phyloP scores from a whole-genome alignment of 1,284 basidiomycete species.

The Ceratobasidium theobromae region DNA sequence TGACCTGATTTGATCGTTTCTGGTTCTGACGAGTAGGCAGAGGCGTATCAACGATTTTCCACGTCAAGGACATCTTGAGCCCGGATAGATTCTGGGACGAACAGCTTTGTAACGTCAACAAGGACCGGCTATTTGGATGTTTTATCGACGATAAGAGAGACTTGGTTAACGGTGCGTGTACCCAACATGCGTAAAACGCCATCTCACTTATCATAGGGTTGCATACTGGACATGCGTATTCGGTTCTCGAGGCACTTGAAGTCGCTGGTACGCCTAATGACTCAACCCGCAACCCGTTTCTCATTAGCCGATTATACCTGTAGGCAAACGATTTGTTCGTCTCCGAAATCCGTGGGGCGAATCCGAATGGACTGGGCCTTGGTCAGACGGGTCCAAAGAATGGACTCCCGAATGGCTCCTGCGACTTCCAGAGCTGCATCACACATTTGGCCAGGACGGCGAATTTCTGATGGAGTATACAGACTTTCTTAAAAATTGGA shows the following conservation, averaged over 20 bases:
- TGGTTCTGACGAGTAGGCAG: not conserved
- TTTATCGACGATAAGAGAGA: constrained; percentile 30
- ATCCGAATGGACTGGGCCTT: constrained; percentile 42
- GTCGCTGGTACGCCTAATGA: not conserved
- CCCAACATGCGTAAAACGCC: not conserved
- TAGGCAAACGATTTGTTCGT: constrained; percentile 34
- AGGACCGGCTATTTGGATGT: constrained; percentile 37
- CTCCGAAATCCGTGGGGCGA: constrained; percentile 54
- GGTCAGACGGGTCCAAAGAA: constrained; percentile 36
- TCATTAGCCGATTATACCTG: not conserved
- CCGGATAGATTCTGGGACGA: constrained; percentile 36
- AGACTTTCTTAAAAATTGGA: constrained; percentile 31
- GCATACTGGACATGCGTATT: constrained; percentile 33
- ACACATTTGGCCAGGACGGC: constrained; percentile 37
- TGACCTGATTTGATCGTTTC: not conserved
- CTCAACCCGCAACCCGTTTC: not conserved
- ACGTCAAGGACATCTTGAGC: constrained; percentile 36
- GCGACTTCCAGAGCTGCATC: constrained; percentile 31
- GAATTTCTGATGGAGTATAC: constrained; percentile 37
- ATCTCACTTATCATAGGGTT: constrained; percentile 3
- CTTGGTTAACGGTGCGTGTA: not conserved
- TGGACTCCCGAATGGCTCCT: constrained; percentile 36
- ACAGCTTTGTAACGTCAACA: constrained; percentile 33
- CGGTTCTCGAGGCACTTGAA: constrained; percentile 13
- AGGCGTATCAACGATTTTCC: constrained; percentile 30